Evolutionary conservation across 345 rosid species (phyloP).

Genomic region (Eucalyptus cladocalyx): DNA sequence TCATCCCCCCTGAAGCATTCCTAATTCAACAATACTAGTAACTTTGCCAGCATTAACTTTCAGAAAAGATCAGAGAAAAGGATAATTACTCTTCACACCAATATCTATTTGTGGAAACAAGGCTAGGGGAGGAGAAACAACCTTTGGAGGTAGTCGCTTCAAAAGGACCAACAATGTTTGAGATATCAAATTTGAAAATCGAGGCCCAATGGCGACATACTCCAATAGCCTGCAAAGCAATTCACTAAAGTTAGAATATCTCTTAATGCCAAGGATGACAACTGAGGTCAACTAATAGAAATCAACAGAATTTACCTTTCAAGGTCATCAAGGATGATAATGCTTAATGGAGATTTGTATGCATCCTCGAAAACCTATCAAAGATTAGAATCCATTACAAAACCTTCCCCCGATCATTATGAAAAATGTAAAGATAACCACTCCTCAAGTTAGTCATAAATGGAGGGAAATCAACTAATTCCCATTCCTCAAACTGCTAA

Average conservation of each 20-base stretch:
- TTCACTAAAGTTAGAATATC: neutral
- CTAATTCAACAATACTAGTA: neutral
- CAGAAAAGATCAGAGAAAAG: neutral
- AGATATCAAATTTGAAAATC: slow-evolving; percentile 82
- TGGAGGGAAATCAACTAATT: neutral
- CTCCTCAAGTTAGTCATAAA: neutral
- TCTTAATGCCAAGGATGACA: neutral
- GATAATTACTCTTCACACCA: neutral
- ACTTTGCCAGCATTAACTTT: neutral
- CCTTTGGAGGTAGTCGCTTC: slow-evolving; percentile 96
- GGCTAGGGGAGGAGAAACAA: slow-evolving; percentile 1
- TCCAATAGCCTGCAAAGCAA: slow-evolving; percentile 63
- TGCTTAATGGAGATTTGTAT: slow-evolving; percentile 92
- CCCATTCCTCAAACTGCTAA: neutral
- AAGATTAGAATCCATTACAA: neutral
- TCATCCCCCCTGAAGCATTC: neutral
- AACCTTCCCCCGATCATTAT: neutral
- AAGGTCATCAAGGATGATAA: slow-evolving; percentile 89
- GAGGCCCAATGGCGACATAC: slow-evolving; percentile 94
- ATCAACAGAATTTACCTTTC: slow-evolving; percentile 53
- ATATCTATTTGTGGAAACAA: neutral
- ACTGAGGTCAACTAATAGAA: neutral
- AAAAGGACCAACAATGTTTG: slow-evolving; percentile 91
- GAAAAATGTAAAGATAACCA: neutral
- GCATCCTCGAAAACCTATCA: slow-evolving; percentile 96